phyloP scores from a whole-genome alignment of 1,284 basidiomycete genomes.

The Meripilus lineatus region DNA sequence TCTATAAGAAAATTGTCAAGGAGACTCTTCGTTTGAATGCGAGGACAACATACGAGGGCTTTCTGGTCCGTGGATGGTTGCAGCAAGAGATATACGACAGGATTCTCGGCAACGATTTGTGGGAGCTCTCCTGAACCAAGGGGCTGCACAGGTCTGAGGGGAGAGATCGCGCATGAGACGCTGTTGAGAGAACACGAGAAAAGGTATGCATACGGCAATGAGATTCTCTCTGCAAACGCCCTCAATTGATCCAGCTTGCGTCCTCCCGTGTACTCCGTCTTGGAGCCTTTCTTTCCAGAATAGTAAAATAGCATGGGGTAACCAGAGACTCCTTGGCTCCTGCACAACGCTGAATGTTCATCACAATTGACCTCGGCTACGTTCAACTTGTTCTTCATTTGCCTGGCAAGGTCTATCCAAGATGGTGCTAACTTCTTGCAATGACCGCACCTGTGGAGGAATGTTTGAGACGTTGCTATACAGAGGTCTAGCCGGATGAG shows the following conservation, averaged over 20 bases:
- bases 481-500: not conserved
- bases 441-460: conserved; percentile 68
- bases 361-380: conserved; percentile 89
- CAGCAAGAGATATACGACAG: conserved; percentile 74
- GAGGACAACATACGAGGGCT: not conserved
- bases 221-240: conserved; percentile 64
- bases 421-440: conserved; percentile 86
- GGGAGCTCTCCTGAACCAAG: conserved; percentile 52
- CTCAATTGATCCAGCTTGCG: conserved; percentile 66
- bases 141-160: conserved; percentile 40
- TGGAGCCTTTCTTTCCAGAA: conserved; percentile 32
- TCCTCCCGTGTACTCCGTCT: conserved; percentile 67
- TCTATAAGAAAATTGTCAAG: too few species aligned
- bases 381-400: conserved; percentile 64
- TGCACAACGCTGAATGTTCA: conserved; percentile 61
- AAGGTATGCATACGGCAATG: conserved; percentile 22
- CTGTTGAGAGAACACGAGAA: not conserved
- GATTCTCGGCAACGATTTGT: conserved; percentile 44
- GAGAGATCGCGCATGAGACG: too few species aligned
- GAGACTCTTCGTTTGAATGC: too few species aligned
- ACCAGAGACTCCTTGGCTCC: conserved; percentile 58
- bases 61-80: conserved; percentile 42
- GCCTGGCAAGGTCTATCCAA: conserved; percentile 69
- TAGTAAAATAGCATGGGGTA: conserved; percentile 81
- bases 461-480: not conserved